A percentile compares a stretch with the other conserved stretches of the same genome.
These are phyloP conservation scores for Apiospora marii DNA, from an alignment of 2,329 filamentous ascomycete species.

Conservation along the genomic window DNA sequence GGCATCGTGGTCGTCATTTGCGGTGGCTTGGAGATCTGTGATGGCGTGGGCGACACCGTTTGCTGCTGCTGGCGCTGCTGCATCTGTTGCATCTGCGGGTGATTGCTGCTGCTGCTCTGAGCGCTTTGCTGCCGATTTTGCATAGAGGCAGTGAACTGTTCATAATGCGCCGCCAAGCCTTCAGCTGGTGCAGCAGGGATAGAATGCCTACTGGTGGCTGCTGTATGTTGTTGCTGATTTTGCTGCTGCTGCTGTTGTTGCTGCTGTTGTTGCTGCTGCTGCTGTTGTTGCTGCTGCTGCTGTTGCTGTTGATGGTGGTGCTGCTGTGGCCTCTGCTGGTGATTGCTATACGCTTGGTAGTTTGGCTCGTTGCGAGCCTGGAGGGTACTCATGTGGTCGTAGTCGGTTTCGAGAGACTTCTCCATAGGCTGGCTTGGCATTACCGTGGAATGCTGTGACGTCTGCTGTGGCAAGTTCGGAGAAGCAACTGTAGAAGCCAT, in stretches of 20 bases:
- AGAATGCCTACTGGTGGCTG: conserved; percentile 10
- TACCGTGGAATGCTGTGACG: conserved; percentile 30
- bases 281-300: conserved; percentile 31
- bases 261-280: conserved; percentile 35
- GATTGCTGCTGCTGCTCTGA: conserved; percentile 21
- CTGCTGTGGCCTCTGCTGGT: conserved; percentile 31
- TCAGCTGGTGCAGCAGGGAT: conserved; percentile 30
- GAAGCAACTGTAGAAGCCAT: conserved; percentile 26
- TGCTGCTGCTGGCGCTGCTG: conserved; percentile 35
- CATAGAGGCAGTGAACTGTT: conserved; percentile 38
- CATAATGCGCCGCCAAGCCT: conserved; percentile 41
- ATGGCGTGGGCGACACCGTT: conserved; percentile 39
- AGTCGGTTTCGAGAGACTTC: conserved; percentile 40
- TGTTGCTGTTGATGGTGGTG: conserved; percentile 12
- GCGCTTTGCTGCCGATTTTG: conserved; percentile 39
- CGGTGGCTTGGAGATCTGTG: conserved; percentile 39
- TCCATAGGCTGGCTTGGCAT: conserved; percentile 31
- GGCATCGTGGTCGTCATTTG: conserved; percentile 39
- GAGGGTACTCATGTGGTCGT: conserved; percentile 37
- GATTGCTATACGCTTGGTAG: conserved; percentile 33
- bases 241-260: conserved; percentile 31
- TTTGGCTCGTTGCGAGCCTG: conserved; percentile 37
- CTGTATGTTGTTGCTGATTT: conserved; percentile 28
- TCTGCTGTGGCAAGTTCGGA: conserved; percentile 34
- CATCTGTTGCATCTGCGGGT: conserved; percentile 18